Base-by-base conservation (phyloP, 2,329 filamentous ascomycete genomes). In the Pseudogymnoascus sp. region DNA sequence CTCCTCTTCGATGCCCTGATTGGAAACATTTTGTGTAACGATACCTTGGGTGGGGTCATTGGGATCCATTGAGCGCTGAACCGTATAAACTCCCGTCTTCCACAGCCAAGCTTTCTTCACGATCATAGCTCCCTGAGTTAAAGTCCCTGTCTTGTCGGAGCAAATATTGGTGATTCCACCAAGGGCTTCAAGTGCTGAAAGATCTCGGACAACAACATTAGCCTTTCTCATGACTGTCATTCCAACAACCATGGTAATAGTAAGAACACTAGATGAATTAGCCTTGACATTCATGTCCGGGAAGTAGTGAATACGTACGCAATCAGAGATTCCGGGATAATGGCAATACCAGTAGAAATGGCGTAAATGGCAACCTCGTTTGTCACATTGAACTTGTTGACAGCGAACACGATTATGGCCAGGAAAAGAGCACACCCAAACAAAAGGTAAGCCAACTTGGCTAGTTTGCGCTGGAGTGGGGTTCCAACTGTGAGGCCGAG, bases 111-210 rank as follows among this genome's bases (percentile, higher is more conserved):
- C 81, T 66, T 82, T 82, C 44, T 81, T 77, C 6, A 82, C 80
- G n/a, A 86, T 79, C 83, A 86, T 86, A 66, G 82, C 82, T 19
- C 71, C 71, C 64, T 72, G 68, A 6, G 87, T 89, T 64, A 90
- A 75, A 0, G 86, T 89, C 1, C 89, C 89, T 0, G 89, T 92
- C 77, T 91, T 92, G 72, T 92, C 89, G 0, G 87, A 90, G 72
- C 89, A 91, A 44, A 92, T 86, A 10, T 90, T 83, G 0, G 86
- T 89, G 0, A 91, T 87, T 0, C 86, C 81, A 0, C 89, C 89
- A 0, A 91, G 80, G 0, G 88, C 90, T 74, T 91, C 89, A 0
- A 86, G 73, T 0, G 77, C 76, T 31, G 76, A 74, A 47, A 80
- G 69, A 65, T 80, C 79, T 64, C 79, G 74, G 59, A 80, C 75